Evolutionary conservation across 169 alveolate genomes (phyloP), one percentile per base, ranked within the genome.

Genomic region (Plasmodium berghei): DNA sequence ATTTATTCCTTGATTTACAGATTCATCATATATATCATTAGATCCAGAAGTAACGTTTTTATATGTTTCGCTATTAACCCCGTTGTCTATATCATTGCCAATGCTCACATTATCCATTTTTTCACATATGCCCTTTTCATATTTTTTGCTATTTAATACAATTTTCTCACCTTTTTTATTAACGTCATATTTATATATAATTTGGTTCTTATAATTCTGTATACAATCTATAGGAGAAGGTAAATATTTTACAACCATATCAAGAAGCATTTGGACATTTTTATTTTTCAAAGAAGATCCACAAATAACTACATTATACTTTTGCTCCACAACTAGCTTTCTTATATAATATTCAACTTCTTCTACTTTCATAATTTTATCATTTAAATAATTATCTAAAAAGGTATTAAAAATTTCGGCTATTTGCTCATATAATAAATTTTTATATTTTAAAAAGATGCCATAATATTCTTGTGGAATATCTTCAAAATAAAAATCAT

Each of bases 231-330:
- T 80, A 10, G 99, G 99, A 3, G 96, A 92, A n/a, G 99, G 98
- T 22, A 97, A 92, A 88, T 94, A 96, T 61, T 95, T 94, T n/a
- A 92, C 92, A 4, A 93, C 77, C 72, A 92, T 61, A 58, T 93
- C 96, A 1, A 93, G 89, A 54, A 93, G 48, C 77, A 49, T 94
- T 26, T 92, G 95, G 22, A 92, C 74, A 42, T 92, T 93, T 64
- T 94, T 96, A 87, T 98, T 98, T 85, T 97, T 97, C 55, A 98
- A 87, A 42, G 99, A 95, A 48, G 97, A 93, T 8, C 99, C 99
- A 48, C 98, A 93, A 28, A 94, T 89, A 26, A 97, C 90, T 40
- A 98, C 97, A 80, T 94, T 95, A 22, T 91, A 75, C 20, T 88
- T 62, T 89, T 90, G 72, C 34, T 92, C 85, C 48, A 96, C 85